These are phyloP conservation scores for Amauroascus verrucosus DNA, from an alignment of 2,329 filamentous ascomycete genomes.

Conservation along the genomic window DNA sequence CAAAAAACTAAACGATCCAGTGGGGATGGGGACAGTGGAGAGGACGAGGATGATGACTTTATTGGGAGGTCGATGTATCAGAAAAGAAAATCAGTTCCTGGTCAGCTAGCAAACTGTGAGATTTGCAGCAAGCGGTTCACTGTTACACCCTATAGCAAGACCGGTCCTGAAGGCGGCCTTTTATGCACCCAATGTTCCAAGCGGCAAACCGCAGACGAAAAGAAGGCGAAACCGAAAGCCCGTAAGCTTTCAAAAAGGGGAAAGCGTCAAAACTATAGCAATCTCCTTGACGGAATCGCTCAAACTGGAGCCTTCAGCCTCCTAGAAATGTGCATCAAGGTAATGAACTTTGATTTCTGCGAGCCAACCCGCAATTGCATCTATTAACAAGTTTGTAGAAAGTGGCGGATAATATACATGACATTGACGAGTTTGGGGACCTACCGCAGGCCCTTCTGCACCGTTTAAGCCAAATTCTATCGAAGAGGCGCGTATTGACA, in stretches of 20 bases:
- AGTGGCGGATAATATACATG: conserved; percentile 52
- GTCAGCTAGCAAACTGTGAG: conserved; percentile 82
- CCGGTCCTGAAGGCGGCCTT: conserved; percentile 73
- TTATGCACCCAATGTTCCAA: conserved; percentile 74
- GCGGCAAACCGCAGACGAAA: conserved; percentile 57
- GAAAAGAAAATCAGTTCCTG: conserved; percentile 54
- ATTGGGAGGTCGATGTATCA: conserved; percentile 46
- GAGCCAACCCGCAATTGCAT: neutral
- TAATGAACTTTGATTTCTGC: conserved; percentile 16
- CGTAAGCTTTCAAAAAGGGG: conserved; percentile 46
- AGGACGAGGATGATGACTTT: conserved; percentile 42
- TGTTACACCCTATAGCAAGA: conserved; percentile 78
- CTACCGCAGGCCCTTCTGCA: conserved; percentile 48
- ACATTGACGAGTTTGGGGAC: conserved; percentile 56
- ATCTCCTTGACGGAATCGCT: conserved; percentile 63
- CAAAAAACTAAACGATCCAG: conserved; percentile 37
- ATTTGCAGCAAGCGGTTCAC: conserved; percentile 80
- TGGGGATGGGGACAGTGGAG: conserved; percentile 33
- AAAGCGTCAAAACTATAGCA: conserved; percentile 70
- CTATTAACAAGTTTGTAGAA: conserved; percentile 30
- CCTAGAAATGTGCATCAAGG: conserved; percentile 50
- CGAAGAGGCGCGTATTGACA: conserved; percentile 50
- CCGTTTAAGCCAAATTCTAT: conserved; percentile 53
- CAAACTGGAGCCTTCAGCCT: conserved; percentile 36
- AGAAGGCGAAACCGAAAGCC: conserved; percentile 46